Conservation (phyloP, 331 rosid genomes). For the Prunus yedoensis region DNA sequence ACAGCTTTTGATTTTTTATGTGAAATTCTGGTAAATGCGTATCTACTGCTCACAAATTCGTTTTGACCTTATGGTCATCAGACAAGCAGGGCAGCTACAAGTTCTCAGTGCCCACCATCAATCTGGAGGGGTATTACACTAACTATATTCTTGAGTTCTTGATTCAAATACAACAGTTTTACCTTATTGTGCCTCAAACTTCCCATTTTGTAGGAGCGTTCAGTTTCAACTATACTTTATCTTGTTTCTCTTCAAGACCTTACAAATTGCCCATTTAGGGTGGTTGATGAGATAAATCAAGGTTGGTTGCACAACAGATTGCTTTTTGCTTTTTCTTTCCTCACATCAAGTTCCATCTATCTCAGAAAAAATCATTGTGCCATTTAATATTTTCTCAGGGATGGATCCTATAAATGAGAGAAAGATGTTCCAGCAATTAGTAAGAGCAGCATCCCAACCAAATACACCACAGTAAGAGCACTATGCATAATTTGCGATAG, state of each 20-base stretch:
- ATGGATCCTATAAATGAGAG: conserved; percentile 99
- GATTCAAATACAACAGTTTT: conserved; percentile 10
- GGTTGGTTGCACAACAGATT: conserved; percentile 47
- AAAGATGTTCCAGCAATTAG: conserved; percentile 98
- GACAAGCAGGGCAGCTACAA: conserved; percentile 79
- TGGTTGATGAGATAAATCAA: conserved; percentile 97
- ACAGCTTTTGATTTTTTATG: neutral
- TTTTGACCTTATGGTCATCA: conserved; percentile 30
- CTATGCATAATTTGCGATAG: conserved; percentile 10
- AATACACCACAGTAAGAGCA: conserved; percentile 88
- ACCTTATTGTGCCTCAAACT: conserved; percentile 21
- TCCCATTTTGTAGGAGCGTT: conserved; percentile 65
- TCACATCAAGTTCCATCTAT: conserved; percentile 3
- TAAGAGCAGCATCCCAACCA: conserved; percentile 94
- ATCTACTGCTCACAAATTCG: conserved; percentile 15
- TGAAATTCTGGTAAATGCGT: neutral
- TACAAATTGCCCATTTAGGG: conserved; percentile 95
- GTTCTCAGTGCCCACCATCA: conserved; percentile 94
- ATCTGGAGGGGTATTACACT: conserved; percentile 84
- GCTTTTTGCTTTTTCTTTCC: neutral
- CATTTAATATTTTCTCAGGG: conserved; percentile 45
- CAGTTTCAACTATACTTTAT: conserved; percentile 93
- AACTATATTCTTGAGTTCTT: conserved; percentile 22
- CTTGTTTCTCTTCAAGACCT: conserved; percentile 98
- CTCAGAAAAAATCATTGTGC: conserved; percentile 11